Evolutionary conservation across 108 stramenopile genomes (phyloP).

Genomic region (Ochromonas danica): DNA sequence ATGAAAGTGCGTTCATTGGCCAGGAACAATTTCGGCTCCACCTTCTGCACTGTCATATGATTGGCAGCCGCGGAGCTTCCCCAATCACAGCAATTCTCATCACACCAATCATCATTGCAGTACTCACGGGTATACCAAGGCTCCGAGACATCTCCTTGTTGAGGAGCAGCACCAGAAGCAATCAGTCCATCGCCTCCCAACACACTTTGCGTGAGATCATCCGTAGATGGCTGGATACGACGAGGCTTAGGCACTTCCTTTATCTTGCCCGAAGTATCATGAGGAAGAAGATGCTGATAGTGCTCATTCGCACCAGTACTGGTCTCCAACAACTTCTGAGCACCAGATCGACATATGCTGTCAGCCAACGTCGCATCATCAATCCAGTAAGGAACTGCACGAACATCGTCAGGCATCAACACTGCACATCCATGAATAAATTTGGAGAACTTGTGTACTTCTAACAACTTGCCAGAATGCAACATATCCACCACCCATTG

Average conservation of each 20-base stretch:
- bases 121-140: too few relatives aligned
- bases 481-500: conserved; percentile 79
- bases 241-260: too few relatives aligned
- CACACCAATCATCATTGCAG: conserved; percentile 16
- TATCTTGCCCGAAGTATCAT: conserved; percentile 56
- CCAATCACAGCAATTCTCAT: too few relatives aligned
- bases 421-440: conserved; percentile 85
- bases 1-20: conserved; percentile 95
- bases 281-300: conserved; percentile 27
- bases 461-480: conserved; percentile 76
- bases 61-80: not conserved
- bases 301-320: conserved; percentile 26
- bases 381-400: conserved; percentile 89
- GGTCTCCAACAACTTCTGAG: not conserved
- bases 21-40: conserved; percentile 95
- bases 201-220: too few relatives aligned
- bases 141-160: too few relatives aligned
- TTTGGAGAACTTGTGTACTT: conserved; percentile 89
- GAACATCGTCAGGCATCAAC: conserved; percentile 86
- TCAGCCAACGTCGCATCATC: conserved; percentile 86
- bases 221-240: too few relatives aligned
- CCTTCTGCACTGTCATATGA: conserved; percentile 19
- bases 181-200: too few relatives aligned
- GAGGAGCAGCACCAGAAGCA: too few relatives aligned
- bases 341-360: conserved; percentile 59